These are phyloP conservation scores for Trapa incisa DNA, from an alignment of 345 rosid genomes.

Conservation along the genomic window DNA sequence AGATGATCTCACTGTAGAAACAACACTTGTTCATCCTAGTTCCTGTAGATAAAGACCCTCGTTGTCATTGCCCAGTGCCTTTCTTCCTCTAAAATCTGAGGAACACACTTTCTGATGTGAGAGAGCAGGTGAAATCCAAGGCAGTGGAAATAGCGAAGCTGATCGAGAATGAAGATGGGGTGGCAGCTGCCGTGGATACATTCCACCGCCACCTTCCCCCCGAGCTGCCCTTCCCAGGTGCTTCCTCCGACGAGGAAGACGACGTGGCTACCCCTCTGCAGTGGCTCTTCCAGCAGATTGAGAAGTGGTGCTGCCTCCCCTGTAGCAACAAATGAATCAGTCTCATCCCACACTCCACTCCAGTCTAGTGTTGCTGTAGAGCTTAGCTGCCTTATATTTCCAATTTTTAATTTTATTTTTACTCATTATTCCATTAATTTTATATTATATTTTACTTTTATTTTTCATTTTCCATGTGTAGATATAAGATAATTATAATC, in stretches of 20 bases:
- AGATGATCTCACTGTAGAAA: no score
- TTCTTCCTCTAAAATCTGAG: not conserved
- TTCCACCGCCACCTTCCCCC: slow-evolving; percentile 81
- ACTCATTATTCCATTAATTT: slow-evolving; percentile 5
- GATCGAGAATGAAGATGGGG: slow-evolving; percentile 91
- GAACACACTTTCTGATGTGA: not conserved
- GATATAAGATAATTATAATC: not conserved
- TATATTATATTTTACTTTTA: not conserved
- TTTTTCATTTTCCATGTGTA: no score
- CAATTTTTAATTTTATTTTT: not conserved
- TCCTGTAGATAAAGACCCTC: no score
- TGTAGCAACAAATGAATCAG: not conserved
- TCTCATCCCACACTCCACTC: not conserved
- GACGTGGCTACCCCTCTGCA: slow-evolving; percentile 36
- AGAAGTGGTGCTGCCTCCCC: slow-evolving; percentile 33
- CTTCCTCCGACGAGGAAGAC: slow-evolving; percentile 33
- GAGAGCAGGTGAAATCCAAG: slow-evolving; percentile 56
- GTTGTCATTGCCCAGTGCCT: no score
- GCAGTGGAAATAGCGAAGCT: slow-evolving; percentile 62
- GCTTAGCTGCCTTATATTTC: not conserved
- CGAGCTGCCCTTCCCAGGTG: slow-evolving; percentile 41
- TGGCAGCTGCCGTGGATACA: slow-evolving; percentile 77
- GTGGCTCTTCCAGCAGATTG: slow-evolving; percentile 54
- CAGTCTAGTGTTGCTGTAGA: not conserved
- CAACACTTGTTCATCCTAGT: no score